Evolutionary conservation across 352 stramenopile species (phyloP), one percentile per base, ranked within the genome.

Genomic region (Phytophthora capsici): DNA sequence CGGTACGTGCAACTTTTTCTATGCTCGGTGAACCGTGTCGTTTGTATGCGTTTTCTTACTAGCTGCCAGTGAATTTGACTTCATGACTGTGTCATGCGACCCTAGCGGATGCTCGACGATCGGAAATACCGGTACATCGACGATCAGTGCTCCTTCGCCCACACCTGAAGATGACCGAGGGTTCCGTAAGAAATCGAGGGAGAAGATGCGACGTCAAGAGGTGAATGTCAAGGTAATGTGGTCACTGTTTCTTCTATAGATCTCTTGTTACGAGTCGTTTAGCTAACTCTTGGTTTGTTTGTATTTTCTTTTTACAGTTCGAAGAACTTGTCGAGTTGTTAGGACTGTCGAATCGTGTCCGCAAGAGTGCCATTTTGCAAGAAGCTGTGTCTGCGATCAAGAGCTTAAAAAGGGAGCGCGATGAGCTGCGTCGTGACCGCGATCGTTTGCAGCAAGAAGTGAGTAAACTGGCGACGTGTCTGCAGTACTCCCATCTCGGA

Each of bases 161-260:
- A 66, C 64, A 30, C 67, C 58, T 9, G 78, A 92, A 53, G 81
- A 90, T 30, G 79, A 89, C 40, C 73, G 81, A 49, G 80, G 83
- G 8, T 87, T 79, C 49, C 73, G 82, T 16, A 93, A 93, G 60
- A 93, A 93, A 49, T 91, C 82, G 14, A 68, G 84, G 13, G 84
- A 93, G 43, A 93, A 90, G 63, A 90, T 90, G 78, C 74, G 82
- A 34, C 78, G 84, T 58, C 84, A 90, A 68, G 84, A 93, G 61
- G 84, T 93, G 40, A 93, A 93, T 58, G 75, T 89, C 56, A 89
- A 90, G 79, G 82, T 90, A 68, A 34, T 34, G 28, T 34, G 28
- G 28, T 34, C 28, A 14, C 28, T 34, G 28, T 34, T 34, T 34
- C 28, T 34, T 25, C 55, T 57, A 9, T 12, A 45, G 8, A 23